Base-by-base conservation (phyloP, 139 green algal genomes). In the Micromonas commoda region DNA sequence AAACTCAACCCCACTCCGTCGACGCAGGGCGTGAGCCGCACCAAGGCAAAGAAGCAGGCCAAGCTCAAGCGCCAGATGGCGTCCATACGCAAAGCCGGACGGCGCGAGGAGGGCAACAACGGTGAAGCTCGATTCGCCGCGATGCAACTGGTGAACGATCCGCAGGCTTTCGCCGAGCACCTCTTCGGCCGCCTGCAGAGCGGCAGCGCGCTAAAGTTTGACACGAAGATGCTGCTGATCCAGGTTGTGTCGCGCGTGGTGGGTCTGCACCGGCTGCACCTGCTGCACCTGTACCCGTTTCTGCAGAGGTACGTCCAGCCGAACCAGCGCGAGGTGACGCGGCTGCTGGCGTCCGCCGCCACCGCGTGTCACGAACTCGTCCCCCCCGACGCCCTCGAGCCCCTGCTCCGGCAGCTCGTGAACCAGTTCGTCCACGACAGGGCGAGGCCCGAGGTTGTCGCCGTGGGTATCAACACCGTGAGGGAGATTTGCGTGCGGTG, bases 231-330 rank as follows among this genome's bases (percentile, higher is more conserved):
- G 79, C 54, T 87, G 74, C 81, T 88, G 75, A 80, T 88, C 53
- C 77, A 83, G 37, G 83, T 88, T 2, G 77, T 88, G 19, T 87
- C 82, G 26, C 87, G 95, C 26, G 77, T 92, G 20, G 86, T 98
- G 31, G 93, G 93, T 28, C 84, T 92, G 71, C 95, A 99, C 87
- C 88, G 90, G 81, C 88, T 99, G 57, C 81, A 96, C 52, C 71
- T 98, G 26, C 88, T 97, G 77, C 96, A 97, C 86, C 97, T 97
- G 84, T 99, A 99, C 85, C 91, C 95, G 35, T 96, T 88, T 82
- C 83, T 91, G 66, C 83, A 96, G 24, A 89, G 96, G 74, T 86
- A 86, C 64, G 32, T 87, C n/a, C 77, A 80, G 71, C 82, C 82
- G 54, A 81, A 85, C 52, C 82, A 87, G 51, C 37, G 64, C 4